These are phyloP conservation scores for Nothophaeocryptopus gaeumannii DNA, from an alignment of 2,329 filamentous ascomycete genomes.

Conservation along the genomic window DNA sequence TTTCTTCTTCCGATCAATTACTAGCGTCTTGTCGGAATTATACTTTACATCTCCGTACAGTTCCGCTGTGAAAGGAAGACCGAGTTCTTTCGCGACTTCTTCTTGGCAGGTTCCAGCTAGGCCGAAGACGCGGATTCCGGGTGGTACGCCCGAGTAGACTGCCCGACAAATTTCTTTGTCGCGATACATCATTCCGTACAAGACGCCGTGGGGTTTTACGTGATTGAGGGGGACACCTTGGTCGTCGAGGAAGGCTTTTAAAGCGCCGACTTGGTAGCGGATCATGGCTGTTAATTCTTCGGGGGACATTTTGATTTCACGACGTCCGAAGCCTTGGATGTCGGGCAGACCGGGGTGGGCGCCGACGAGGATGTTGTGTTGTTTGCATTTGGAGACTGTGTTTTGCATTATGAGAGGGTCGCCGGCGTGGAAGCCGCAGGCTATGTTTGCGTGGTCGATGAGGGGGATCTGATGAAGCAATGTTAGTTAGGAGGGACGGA, in stretches of 20 bases:
- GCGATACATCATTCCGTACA: slow-evolving; percentile 56
- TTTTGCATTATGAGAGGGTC: slow-evolving; percentile 64
- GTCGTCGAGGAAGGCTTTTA: slow-evolving; percentile 58
- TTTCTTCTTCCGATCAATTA: slow-evolving; percentile 61
- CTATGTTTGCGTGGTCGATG: slow-evolving; percentile 62
- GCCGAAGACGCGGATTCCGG: slow-evolving; percentile 53
- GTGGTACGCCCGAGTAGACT: slow-evolving; percentile 53
- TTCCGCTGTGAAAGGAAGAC: slow-evolving; percentile 54
- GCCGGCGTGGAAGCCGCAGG: slow-evolving; percentile 45
- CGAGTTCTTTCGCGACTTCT: slow-evolving; percentile 52
- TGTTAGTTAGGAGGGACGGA: no score
- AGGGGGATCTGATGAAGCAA: slow-evolving; percentile 48
- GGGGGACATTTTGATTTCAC: slow-evolving; percentile 56
- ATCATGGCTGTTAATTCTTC: slow-evolving; percentile 46
- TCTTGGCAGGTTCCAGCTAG: slow-evolving; percentile 56
- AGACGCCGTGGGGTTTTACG: slow-evolving; percentile 54
- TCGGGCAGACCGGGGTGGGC: slow-evolving; percentile 66
- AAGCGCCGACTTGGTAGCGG: slow-evolving; percentile 62
- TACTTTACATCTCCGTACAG: slow-evolving; percentile 59
- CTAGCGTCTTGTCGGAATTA: slow-evolving; percentile 48
- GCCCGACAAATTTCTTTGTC: slow-evolving; percentile 52
- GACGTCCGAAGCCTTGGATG: slow-evolving; percentile 62
- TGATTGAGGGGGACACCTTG: slow-evolving; percentile 58
- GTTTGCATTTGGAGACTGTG: slow-evolving; percentile 58
- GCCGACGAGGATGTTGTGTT: slow-evolving; percentile 56